Evolutionary conservation across 2,329 filamentous ascomycete genomes (phyloP), one percentile per base, ranked within the genome.

Genomic region (Beauveria asiatica): DNA sequence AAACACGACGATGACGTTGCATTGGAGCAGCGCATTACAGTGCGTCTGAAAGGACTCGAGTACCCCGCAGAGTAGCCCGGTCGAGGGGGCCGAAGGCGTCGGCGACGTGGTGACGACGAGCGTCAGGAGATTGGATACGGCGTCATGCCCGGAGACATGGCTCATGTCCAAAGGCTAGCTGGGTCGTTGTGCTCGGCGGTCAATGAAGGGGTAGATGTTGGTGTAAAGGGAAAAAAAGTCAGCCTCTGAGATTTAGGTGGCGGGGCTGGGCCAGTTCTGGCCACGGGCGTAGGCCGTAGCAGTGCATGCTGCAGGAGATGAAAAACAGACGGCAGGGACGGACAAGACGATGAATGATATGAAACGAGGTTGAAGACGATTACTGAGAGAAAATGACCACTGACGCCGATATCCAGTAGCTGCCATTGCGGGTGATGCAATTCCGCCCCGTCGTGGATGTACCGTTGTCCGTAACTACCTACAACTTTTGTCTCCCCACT

Each of bases 41-140:
- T 80, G 69, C 0, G 51, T 50, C 17, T 69, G 69, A 63, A 82
- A 81, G 0, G 79, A 81, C 3, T 68, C 64, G 2, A 83, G 55
- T 2, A 83, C 75, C 0, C 76, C 66, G 0, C 73, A 74, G n/a
- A 83, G 64, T 0, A 83, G 75, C 17, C 82, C 80, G 0, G 79
- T 79, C 0, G 78, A 78, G 0, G 81, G 81, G 0, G 78, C 76
- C 1, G 80, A 83, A 0, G 81, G 81, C 0, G 80, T 83, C 0
- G 80, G 76, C 2, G 81, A 83, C 0, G 80, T 83, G 1, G 81
- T 83, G 63, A 83, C 75, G 52, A 83, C 75, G 19, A 73, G 65
- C 0, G 72, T 73, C 23, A 69, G 27, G 25, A 58, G 60, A 42
- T 25, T 21, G 10, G 51, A 48, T 49, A 55, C 56, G 23, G 48